A percentile compares a stretch with the other conserved stretches of the same genome.
Conservation (phyloP, 73 alveolate genomes). For the Durusdinium trenchii region DNA sequence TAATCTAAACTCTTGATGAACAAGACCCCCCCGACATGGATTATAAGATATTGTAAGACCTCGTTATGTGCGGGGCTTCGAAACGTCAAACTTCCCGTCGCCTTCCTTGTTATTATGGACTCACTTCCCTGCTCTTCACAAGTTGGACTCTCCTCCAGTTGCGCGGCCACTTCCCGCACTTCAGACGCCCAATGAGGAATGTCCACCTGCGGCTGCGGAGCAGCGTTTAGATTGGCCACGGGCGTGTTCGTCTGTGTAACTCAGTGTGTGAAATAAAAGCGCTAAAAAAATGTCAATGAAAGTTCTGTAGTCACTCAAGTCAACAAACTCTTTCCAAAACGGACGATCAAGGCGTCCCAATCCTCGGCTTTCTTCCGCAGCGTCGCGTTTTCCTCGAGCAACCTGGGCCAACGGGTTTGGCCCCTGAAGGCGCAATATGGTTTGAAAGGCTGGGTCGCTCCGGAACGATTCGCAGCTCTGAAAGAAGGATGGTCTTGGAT, state of each 20-base stretch:
- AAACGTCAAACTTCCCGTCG: no score
- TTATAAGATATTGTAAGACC: no score
- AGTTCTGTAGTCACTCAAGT: background rate
- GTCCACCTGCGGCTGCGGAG: slow-evolving; percentile 47
- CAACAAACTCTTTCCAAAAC: background rate
- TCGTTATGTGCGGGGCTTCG: no score
- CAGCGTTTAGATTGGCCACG: background rate
- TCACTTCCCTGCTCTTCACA: no score
- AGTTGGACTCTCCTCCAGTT: no score
- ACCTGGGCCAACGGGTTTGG: slow-evolving; percentile 12
- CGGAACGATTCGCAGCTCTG: background rate
- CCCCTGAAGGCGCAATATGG: no score
- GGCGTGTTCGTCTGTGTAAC: background rate
- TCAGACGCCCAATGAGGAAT: slow-evolving; percentile 93
- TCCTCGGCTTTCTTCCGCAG: slow-evolving; percentile 73
- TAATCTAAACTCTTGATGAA: no score
- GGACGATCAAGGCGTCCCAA: background rate
- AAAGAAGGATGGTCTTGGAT: background rate
- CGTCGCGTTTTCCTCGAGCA: slow-evolving; percentile 23
- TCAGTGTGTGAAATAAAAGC: background rate
- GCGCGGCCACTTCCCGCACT: slow-evolving; percentile 29
- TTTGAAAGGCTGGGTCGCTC: background rate
- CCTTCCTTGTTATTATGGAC: no score
- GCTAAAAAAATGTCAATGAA: background rate
- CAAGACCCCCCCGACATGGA: no score